These are phyloP conservation scores for Amaranthus hypochondriacus DNA, from an alignment of 148 eudicot species.

Conservation along the genomic window DNA sequence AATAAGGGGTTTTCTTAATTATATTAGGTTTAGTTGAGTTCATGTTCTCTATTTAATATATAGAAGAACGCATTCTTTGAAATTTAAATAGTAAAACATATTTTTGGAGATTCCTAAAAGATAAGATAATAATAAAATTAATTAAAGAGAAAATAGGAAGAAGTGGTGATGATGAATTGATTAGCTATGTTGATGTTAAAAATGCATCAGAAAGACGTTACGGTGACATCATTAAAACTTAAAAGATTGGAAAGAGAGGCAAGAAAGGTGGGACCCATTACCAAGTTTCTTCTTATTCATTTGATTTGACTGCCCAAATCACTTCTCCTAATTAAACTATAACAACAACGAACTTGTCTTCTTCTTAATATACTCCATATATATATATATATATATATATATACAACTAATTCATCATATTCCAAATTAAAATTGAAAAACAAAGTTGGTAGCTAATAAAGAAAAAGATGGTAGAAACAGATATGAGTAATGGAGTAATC, in stretches of 20 bases:
- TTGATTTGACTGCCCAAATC: conserved; percentile 13
- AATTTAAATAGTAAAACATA: too few relatives aligned
- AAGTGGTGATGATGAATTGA: too few relatives aligned
- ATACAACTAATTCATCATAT: background rate
- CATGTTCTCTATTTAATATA: too few relatives aligned
- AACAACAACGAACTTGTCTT: conserved; percentile 7
- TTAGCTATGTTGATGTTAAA: background rate
- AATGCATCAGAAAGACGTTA: conserved; percentile 20
- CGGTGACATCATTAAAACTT: conserved; percentile 1
- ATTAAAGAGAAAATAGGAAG: too few relatives aligned
- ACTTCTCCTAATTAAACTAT: background rate
- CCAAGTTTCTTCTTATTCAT: background rate
- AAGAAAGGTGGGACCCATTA: conserved; percentile 26
- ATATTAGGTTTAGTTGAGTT: too few relatives aligned
- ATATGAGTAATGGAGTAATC: background rate
- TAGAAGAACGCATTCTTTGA: too few relatives aligned
- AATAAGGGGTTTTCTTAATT: too few relatives aligned
- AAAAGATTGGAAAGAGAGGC: conserved; percentile 8
- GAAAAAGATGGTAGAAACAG: conserved; percentile 12
- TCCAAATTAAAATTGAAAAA: too few relatives aligned
- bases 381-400: conserved; percentile 9
- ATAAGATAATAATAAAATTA: too few relatives aligned
- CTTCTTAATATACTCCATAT: background rate
- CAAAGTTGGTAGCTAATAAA: too few relatives aligned
- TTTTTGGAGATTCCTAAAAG: too few relatives aligned